phyloP scores from a whole-genome alignment of 768 basidiomycete species.

The Rubroboletus satanas region DNA sequence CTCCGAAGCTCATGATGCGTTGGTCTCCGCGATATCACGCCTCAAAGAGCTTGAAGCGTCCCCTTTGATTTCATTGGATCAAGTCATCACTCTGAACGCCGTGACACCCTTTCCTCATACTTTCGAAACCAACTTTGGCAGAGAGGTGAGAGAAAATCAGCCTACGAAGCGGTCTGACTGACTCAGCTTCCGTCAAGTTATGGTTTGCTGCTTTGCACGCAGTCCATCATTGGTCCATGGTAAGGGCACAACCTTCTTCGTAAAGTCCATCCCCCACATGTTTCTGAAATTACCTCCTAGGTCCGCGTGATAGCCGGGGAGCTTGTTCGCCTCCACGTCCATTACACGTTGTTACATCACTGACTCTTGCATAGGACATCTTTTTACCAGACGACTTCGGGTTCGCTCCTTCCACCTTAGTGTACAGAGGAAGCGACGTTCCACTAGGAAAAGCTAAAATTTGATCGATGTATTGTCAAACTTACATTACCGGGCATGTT shows the following conservation, averaged over 20 bases:
- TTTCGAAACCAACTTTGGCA: slow-evolving; percentile 74
- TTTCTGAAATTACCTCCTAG: slow-evolving; percentile 34
- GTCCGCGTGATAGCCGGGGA: slow-evolving; percentile 83
- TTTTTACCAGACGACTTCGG: slow-evolving; percentile 73
- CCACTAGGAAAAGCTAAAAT: slow-evolving; percentile 65
- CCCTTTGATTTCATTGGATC: slow-evolving; percentile 46
- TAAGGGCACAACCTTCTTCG: slow-evolving; percentile 31
- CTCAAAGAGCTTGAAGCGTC: slow-evolving; percentile 46
- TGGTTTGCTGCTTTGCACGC: slow-evolving; percentile 88
- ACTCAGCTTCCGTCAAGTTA: slow-evolving; percentile 41
- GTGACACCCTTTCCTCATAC: slow-evolving; percentile 75
- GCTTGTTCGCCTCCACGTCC: slow-evolving; percentile 46
- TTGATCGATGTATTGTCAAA: slow-evolving; percentile 27
- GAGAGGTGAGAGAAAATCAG: slow-evolving; percentile 52
- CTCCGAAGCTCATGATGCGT: slow-evolving; percentile 51
- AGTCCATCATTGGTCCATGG: slow-evolving; percentile 91
- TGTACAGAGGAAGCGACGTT: slow-evolving; percentile 65
- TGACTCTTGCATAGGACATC: slow-evolving; percentile 47
- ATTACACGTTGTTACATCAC: not conserved
- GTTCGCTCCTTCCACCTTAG: slow-evolving; percentile 80
- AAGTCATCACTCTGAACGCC: slow-evolving; percentile 69
- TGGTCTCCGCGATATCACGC: slow-evolving; percentile 52
- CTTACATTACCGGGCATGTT: slow-evolving; percentile 10
- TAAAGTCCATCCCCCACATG: not conserved
- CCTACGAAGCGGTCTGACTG: not conserved